phyloP scores from a whole-genome alignment of 148 eudicot species.

The Rhododendron griersonianum region DNA sequence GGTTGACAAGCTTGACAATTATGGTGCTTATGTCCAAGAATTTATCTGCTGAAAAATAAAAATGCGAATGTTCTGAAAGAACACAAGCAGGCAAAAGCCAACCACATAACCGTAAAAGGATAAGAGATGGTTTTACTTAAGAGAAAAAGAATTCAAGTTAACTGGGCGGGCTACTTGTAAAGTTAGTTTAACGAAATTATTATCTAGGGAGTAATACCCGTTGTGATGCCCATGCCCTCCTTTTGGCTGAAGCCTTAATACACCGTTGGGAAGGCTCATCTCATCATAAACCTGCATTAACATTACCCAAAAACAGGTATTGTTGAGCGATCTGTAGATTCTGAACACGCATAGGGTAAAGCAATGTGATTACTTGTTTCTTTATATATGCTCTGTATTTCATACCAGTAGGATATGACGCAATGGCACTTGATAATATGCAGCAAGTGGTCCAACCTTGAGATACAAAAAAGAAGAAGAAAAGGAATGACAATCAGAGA shows the following conservation, averaged over 20 bases:
- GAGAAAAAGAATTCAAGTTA: not conserved
- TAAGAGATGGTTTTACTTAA: not conserved
- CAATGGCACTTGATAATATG: slow-evolving; percentile 11
- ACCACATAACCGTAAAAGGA: not conserved
- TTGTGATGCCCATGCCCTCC: slow-evolving; percentile 97
- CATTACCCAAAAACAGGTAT: not conserved
- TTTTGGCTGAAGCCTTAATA: slow-evolving; percentile 90
- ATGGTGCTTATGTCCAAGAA: not conserved
- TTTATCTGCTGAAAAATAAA: not conserved
- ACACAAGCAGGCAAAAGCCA: not conserved
- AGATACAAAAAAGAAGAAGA: not conserved
- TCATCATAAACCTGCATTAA: slow-evolving; percentile 70
- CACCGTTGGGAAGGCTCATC: slow-evolving; percentile 97
- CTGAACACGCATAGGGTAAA: not conserved
- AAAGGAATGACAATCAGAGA: not conserved
- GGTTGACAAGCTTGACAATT: not conserved
- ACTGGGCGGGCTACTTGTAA: not conserved
- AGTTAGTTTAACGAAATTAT: not conserved
- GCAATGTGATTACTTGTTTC: not conserved
- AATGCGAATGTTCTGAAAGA: not conserved
- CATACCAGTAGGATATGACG: slow-evolving; percentile 10
- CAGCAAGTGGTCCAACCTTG: slow-evolving; percentile 13
- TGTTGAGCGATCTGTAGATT: not conserved
- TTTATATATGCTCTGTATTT: not conserved
- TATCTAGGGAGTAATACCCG: slow-evolving; percentile 46